Evolutionary conservation across 163 green algal species (phyloP).

Genomic region (Scenedesmus sp.): DNA sequence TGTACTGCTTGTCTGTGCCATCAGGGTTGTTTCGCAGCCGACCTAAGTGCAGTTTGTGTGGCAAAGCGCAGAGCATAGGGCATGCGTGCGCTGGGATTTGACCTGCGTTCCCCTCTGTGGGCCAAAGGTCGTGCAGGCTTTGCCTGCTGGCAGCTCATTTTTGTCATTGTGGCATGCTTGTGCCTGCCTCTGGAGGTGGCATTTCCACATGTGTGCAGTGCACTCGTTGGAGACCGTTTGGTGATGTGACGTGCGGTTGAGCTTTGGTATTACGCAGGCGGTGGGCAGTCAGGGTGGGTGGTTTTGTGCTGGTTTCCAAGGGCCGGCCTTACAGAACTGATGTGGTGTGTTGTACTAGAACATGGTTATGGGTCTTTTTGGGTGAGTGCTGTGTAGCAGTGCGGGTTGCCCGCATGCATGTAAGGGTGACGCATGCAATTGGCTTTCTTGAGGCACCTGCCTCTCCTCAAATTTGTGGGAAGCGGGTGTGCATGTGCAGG

Average conservation of each 20-base stretch:
- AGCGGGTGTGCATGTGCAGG: background rate
- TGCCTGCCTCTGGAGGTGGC: background rate
- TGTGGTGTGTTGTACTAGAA: background rate
- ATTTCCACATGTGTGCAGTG: background rate
- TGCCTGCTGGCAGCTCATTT: background rate
- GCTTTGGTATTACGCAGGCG: background rate
- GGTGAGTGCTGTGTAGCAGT: background rate
- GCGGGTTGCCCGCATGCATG: background rate
- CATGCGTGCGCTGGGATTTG: background rate
- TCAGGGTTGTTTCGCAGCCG: background rate
- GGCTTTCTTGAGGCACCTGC: background rate
- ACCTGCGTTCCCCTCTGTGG: background rate
- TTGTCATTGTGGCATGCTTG: background rate
- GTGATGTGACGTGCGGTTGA: background rate
- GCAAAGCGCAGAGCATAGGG: background rate
- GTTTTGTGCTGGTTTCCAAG: background rate
- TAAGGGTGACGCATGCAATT: background rate
- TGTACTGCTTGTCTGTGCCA: background rate
- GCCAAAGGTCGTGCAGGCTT: background rate
- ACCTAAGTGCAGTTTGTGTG: background rate
- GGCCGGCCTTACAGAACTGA: background rate
- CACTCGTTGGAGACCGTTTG: background rate
- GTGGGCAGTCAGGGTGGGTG: background rate
- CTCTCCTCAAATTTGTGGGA: background rate
- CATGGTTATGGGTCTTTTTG: background rate